Evolutionary conservation across 441 rosid genomes (phyloP), one percentile per base, ranked within the genome.

Genomic region (Erodium chrysanthum): DNA sequence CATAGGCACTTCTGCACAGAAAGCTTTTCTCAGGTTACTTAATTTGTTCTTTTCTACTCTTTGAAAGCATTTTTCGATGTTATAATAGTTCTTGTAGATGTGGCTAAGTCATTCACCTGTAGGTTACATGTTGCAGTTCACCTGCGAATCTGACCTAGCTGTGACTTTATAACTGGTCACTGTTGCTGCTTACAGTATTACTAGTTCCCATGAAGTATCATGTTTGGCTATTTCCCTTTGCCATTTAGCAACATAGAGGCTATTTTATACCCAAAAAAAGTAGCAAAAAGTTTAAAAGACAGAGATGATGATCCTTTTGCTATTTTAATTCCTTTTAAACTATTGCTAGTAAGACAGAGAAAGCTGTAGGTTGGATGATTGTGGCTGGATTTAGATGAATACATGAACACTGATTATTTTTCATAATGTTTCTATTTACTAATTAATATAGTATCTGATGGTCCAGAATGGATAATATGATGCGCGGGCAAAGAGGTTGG

Each of bases 401-500:
- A 18, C 18, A 20, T 54, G 61, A 1, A 54, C 37, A 25, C 25
- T 27, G 25, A 69, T 22, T 58, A 42, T 42, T 58, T 68, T 29
- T 14, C 27, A 33, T 6, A 14, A 40, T 17, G 7, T 50, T 67
- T 65, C 59, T 22, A 70, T 65, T 37, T 69, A 61, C 20, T 12
- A 21, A 48, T 56, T 21, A n/a, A 54, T 61, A 6, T 70, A 18
- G 68, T 77, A 71, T n/a, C n/a, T 68, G 54, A 64, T 71, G 71
- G 21, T 75, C 65, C 81, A 91, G 97, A 78, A 90, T 90, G 96
- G 96, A 92, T 74, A 96, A 88, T 79, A 90, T 94, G 99, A 94
- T 94, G 99, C 87, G 85, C 48, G 98, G 98, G 59, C 98, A 92
- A 81, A 82, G 96, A 79, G 96, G 96, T 64, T 92, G 98, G 98